Evolutionary conservation across 2,329 filamentous ascomycete genomes (phyloP).

Genomic region (Xylaria sp.): DNA sequence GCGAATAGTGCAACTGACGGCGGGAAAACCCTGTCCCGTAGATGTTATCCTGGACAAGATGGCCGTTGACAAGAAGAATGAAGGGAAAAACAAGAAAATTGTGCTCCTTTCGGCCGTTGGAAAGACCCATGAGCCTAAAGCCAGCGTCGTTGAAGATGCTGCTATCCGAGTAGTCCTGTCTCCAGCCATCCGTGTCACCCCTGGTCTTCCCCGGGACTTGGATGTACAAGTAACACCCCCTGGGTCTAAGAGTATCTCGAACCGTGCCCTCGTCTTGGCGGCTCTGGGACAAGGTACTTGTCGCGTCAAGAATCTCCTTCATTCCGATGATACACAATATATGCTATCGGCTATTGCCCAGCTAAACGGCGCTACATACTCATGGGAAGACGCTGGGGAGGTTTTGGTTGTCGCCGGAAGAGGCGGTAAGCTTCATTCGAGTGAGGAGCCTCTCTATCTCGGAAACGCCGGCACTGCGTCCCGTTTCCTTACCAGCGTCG

Average conservation of each 20-base stretch:
- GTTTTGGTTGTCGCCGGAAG: slow-evolving; percentile 89
- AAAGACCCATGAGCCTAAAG: slow-evolving; percentile 84
- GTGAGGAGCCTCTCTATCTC: slow-evolving; percentile 81
- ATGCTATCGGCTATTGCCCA: slow-evolving; percentile 93
- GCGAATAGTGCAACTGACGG: slow-evolving; percentile 81
- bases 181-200: slow-evolving; percentile 77
- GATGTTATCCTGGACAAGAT: slow-evolving; percentile 90
- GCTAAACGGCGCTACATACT: slow-evolving; percentile 86
- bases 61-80: slow-evolving; percentile 99
- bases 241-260: slow-evolving; percentile 97
- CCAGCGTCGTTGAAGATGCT: slow-evolving; percentile 87
- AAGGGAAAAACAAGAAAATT: slow-evolving; percentile 94
- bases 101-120: slow-evolving; percentile 92
- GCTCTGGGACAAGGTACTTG: slow-evolving; percentile 88
- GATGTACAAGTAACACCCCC: slow-evolving; percentile 85
- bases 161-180: slow-evolving; percentile 86
- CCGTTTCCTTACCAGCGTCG: slow-evolving; percentile 91
- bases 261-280: slow-evolving; percentile 91
- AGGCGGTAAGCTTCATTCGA: slow-evolving; percentile 84
- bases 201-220: slow-evolving; percentile 73
- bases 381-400: slow-evolving; percentile 95
- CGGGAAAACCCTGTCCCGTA: slow-evolving; percentile 87
- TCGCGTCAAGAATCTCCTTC: slow-evolving; percentile 88
- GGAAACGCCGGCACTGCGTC: slow-evolving; percentile 97
- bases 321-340: slow-evolving; percentile 96